Evolutionary conservation across 1,139 yeast genomes (phyloP), one percentile per base, ranked within the genome.

Genomic region (Saccharomyces hybrid): DNA sequence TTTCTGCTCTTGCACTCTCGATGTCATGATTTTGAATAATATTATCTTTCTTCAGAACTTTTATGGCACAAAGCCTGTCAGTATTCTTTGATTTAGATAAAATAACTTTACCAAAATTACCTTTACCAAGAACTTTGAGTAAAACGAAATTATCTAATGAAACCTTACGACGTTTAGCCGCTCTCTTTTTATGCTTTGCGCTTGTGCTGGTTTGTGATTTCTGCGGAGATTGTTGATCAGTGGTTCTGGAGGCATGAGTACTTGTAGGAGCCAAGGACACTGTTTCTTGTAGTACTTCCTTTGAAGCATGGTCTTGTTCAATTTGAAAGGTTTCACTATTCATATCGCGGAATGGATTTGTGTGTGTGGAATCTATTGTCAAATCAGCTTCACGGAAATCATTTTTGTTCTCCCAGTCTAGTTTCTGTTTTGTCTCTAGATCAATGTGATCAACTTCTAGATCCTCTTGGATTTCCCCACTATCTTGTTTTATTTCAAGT

Each of bases 51-150:
- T 93, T 93, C 71, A 93, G 78, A 26, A 93, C 97, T 73, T 93
- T 93, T 56, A 93, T 91, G 26, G 99, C 99, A 75, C 96, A 93
- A 55, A 93, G 74, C 57, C 82, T 81, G 55, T 80, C 81, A 2
- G 74, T 68, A 59, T 84, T 88, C 66, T 93, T 84, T 19, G 96
- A 87, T 73, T 90, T 96, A 2, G 97, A 98, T 62, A 93, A 79
- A 91, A 93, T 88, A 55, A 93, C 98, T 69, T 93, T 93, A 73
- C 99, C 99, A 70, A 93, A 93, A 70, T 93, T 93, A 73, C 98
- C 99, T 69, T 90, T 91, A 68, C 99, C 99, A 61, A 93, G 78
- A 7, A 93, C 99, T 9, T 97, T 95, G 66, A 93, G 75, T 66
- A 93, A 86, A 66, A 88, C 88, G 77, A 91, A 93, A 73, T 93